Conservation (phyloP, 208 protist species). For the Endotrypanum monterogeii region DNA sequence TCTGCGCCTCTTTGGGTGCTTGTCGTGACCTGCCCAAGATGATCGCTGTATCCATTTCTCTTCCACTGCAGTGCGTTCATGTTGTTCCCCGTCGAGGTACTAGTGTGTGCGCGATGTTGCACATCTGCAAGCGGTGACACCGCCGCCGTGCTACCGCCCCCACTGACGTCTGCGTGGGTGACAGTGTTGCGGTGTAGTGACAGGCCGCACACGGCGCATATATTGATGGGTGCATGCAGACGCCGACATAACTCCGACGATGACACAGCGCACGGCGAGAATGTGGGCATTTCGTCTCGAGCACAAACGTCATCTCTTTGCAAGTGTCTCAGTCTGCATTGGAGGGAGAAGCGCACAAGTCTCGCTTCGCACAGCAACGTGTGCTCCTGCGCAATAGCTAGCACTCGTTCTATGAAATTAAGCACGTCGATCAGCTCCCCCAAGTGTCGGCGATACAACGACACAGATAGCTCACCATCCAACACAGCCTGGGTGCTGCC, state of each 20-base stretch:
- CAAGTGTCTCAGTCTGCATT: conserved; percentile 20
- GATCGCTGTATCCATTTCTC: not conserved
- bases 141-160: not conserved
- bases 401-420: conserved; percentile 34
- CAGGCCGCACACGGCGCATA: conserved; percentile 73
- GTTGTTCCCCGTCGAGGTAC: not conserved
- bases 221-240: conserved; percentile 43
- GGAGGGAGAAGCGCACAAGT: conserved; percentile 41
- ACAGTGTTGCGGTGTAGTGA: conserved; percentile 38
- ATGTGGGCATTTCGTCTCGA: not conserved
- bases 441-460: conserved; percentile 6
- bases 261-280: not conserved
- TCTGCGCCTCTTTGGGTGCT: not conserved
- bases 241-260: conserved; percentile 15
- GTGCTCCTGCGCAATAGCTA: conserved; percentile 32
- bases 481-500: not conserved
- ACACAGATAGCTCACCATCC: not conserved
- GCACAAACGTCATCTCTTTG: conserved; percentile 5
- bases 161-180: conserved; percentile 5
- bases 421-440: conserved; percentile 33
- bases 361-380: conserved; percentile 44
- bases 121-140: not conserved
- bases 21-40: not conserved
- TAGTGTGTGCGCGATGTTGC: not conserved
- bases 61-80: conserved; percentile 1